A percentile compares a stretch with the other conserved stretches of the same genome.
These are phyloP conservation scores for Coemansia sp. DNA, from an alignment of 192 early-diverging fungal species.

Conservation along the genomic window DNA sequence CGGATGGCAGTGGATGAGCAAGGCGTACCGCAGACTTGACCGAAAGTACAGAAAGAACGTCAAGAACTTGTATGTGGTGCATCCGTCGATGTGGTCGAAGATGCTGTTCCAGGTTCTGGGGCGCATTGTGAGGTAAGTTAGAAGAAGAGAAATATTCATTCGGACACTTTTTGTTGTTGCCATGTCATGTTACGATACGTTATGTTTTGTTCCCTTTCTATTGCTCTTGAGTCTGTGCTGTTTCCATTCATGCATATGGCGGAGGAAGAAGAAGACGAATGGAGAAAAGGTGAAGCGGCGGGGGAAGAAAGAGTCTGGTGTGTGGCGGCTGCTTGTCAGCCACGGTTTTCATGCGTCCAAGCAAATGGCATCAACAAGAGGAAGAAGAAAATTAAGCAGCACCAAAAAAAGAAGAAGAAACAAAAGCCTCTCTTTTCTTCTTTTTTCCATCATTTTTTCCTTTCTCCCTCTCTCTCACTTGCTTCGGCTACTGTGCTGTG, in stretches of 20 bases:
- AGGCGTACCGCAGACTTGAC: constrained; percentile 74
- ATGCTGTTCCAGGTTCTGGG: constrained; percentile 44
- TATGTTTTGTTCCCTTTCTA: no score
- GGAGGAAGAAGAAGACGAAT: no score
- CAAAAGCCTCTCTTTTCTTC: no score
- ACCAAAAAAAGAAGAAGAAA: background rate
- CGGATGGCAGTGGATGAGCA: constrained; percentile 78
- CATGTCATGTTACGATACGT: no score
- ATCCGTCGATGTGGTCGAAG: constrained; percentile 73
- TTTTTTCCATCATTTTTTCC: no score
- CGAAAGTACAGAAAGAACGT: constrained; percentile 92
- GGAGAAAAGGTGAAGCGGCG: no score
- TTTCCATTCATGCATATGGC: no score
- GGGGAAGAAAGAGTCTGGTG: no score
- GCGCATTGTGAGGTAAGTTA: constrained; percentile 42
- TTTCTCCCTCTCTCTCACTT: no score
- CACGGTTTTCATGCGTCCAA: constrained; percentile 6
- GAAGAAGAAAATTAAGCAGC: background rate
- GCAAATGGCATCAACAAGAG: background rate
- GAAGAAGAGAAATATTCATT: background rate
- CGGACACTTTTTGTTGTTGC: no score
- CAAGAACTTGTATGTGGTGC: constrained; percentile 87
- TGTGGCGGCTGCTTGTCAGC: background rate
- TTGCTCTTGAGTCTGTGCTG: no score
- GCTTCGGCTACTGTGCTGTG: no score